phyloP scores from a whole-genome alignment of 176 grass and related monocot genomes.

The Tuctoria greenei region DNA sequence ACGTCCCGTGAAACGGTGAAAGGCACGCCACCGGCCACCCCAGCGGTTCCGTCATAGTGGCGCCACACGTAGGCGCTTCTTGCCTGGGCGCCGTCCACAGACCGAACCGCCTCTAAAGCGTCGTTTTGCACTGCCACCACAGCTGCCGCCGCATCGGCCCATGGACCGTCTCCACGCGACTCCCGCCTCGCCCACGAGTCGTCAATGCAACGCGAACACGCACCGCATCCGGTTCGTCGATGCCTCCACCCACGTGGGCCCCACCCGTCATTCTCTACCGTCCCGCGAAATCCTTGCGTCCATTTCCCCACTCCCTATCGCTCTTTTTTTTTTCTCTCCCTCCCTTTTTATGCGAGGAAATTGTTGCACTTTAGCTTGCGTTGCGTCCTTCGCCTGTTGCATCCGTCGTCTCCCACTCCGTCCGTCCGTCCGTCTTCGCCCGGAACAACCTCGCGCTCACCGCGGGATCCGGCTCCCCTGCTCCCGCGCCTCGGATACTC shows the following conservation, averaged over 20 bases:
- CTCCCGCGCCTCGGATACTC: conserved; percentile 21
- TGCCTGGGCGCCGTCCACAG: neutral
- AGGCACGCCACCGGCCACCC: conserved; percentile 5
- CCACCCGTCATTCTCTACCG: neutral
- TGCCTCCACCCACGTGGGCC: neutral
- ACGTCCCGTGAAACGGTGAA: conserved; percentile 8
- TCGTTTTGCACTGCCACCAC: fast-evolving
- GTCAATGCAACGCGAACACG: conserved; percentile 28
- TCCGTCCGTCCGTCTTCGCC: conserved; percentile 17
- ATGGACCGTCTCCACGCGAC: neutral
- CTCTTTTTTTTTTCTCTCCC: neutral
- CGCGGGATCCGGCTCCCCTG: conserved; percentile 14
- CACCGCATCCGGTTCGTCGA: conserved; percentile 7
- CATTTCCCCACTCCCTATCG: conserved; percentile 16
- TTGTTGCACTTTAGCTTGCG: conserved; percentile 28
- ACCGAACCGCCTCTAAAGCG: neutral
- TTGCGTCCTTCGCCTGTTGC: conserved; percentile 17
- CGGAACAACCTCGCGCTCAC: conserved; percentile 39
- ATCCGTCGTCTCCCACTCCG: conserved; percentile 21
- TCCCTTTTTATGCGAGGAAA: neutral
- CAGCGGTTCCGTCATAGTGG: conserved; percentile 14
- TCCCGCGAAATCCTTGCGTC: neutral
- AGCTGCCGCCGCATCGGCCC: neutral
- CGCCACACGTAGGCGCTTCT: neutral
- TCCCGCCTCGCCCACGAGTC: neutral